Conservation (phyloP, 257 asterid genomes). For the Dorcoceras hygrometricum region DNA sequence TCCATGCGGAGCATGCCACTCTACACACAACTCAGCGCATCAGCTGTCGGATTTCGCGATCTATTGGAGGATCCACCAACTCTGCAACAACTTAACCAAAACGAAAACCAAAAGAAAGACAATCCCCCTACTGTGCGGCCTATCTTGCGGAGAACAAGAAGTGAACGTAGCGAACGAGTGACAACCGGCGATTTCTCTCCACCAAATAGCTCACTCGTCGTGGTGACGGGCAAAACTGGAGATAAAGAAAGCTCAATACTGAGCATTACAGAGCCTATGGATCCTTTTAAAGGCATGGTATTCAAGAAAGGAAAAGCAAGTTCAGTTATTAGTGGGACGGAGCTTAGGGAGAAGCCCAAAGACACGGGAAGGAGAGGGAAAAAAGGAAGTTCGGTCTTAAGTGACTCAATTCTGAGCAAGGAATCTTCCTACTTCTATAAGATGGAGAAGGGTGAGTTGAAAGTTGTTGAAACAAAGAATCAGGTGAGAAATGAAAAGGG, state of each 20-base stretch:
- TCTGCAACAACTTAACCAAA: conserved; percentile 23
- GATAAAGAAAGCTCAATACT: conserved; percentile 58
- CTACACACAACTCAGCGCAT: conserved; percentile 53
- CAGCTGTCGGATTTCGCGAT: conserved; percentile 65
- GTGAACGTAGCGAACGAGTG: conserved; percentile 64
- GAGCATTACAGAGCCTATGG: conserved; percentile 47
- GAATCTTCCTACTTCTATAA: conserved; percentile 34
- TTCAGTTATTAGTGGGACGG: conserved; percentile 65
- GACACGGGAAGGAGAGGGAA: conserved; percentile 34
- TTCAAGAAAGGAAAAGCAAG: conserved; percentile 60
- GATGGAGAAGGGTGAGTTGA: conserved; percentile 10
- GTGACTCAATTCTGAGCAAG: conserved; percentile 59
- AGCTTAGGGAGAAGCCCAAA: conserved; percentile 43
- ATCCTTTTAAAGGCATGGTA: conserved; percentile 20
- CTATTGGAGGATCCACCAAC: conserved; percentile 44
- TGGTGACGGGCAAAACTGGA: conserved; percentile 26
- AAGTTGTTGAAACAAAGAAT: not conserved
- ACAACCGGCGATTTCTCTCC: conserved; percentile 36
- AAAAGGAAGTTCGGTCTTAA: conserved; percentile 48
- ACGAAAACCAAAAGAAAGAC: not conserved
- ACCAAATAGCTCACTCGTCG: conserved; percentile 39
- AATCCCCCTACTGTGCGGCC: conserved; percentile 29
- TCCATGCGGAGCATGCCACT: conserved; percentile 82
- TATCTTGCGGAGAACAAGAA: conserved; percentile 44
- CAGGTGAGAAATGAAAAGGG: not conserved